A percentile compares a stretch with the other conserved stretches of the same genome.
phyloP scores from a whole-genome alignment of 1,284 basidiomycete genomes.

The Ceratorhiza oryzae-sativae region DNA sequence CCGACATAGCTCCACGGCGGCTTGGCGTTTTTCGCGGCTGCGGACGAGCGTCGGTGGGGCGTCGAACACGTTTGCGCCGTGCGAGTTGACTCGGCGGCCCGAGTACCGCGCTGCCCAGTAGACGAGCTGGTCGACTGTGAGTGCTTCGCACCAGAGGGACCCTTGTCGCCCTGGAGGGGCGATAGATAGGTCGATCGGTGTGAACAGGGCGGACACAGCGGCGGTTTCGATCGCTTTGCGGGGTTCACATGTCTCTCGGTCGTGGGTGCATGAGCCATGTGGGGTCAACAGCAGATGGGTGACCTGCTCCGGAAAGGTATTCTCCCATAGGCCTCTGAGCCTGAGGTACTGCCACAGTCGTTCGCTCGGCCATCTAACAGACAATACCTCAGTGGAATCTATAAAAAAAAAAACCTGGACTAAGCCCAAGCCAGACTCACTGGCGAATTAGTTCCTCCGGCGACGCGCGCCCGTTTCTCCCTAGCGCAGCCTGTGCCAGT shows the following conservation, averaged over 20 bases:
- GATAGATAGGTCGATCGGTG: constrained; percentile 2
- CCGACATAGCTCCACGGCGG: constrained; percentile 8
- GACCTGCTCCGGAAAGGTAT: no score
- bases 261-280: no score
- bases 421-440: background rate
- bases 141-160: no score
- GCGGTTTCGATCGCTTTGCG: no score
- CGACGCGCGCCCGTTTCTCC: background rate
- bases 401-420: no score
- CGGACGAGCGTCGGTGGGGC: constrained; percentile 17
- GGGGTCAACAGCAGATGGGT: no score
- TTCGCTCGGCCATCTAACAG: constrained; percentile 6
- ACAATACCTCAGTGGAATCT: background rate
- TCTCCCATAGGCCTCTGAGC: background rate
- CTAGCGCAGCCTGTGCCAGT: background rate
- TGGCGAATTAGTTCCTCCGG: background rate
- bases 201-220: background rate
- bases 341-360: constrained; percentile 4
- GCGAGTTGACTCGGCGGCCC: constrained; percentile 22
- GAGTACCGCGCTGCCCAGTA: constrained; percentile 21
- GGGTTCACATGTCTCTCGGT: no score
- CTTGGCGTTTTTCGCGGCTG: constrained; percentile 9
- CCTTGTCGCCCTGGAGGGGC: no score
- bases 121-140: constrained; percentile 31
- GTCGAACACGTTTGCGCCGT: constrained; percentile 37